Base-by-base conservation (phyloP, 192 early-diverging fungal species). In the Entomortierella parvispora region DNA sequence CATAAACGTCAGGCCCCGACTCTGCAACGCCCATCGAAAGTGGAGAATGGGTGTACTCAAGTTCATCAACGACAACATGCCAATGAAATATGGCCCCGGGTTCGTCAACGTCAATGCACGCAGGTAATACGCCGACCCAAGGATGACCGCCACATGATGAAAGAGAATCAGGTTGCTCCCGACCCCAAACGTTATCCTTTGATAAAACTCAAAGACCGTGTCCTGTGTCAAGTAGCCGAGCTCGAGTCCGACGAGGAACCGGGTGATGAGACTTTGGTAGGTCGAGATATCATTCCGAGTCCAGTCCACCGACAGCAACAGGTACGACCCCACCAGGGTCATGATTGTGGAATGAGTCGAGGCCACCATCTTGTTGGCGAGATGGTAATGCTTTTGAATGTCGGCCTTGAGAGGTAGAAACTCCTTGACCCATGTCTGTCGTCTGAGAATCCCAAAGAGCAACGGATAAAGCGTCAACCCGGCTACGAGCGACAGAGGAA, bases 201-300 rank as follows among this genome's bases (percentile, higher is more conserved):
- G 58, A 40, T 69, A 69, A 34, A 69, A 53, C 50, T 69, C 67
- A 69, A 61, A 61, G 28, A 61, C 51, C 0, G 67, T 61, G 50
- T 69, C 67, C 67, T 61, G 58, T 1, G 67, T 61, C 28, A 69
- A 23, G 34, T 69, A 69, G 15, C 67, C 67, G 20, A 69, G 67
- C 43, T 69, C 67, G 43, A 69, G 67, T 31, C 58, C 67, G 51
- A 69, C 67, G n/a, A 69, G 67, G 50, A 69, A 69, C 37, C 57
- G 67, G 3, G 67, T 69, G 11, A 69, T 57, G 14, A 50, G 42
- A 3, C 58, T 51, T 25, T 53, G 58, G 51, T 61, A 54, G 20
- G 67, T 69, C 29, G 67, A 69, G 42, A 69, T 54, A 50, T 69
- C 67, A 22, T 61, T 53, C 50, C 52, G 23, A 58, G 67, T 44